phyloP scores from a whole-genome alignment of 768 basidiomycete genomes.

The Suillus placidus region DNA sequence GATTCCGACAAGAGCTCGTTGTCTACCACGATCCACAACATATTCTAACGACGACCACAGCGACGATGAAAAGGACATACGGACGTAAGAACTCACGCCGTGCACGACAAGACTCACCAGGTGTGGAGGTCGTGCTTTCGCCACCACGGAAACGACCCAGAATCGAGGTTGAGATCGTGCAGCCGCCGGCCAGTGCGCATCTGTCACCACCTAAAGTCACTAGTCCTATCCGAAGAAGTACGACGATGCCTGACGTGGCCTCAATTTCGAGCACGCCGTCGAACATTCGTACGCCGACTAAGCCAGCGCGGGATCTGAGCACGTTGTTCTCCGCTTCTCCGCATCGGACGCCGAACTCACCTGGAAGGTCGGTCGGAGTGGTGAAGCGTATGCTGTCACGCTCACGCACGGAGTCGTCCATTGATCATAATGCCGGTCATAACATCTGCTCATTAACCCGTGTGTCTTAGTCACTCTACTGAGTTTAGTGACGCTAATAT shows the following conservation, averaged over 20 bases:
- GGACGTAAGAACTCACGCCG: conserved; percentile 34
- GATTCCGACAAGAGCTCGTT: conserved; percentile 3
- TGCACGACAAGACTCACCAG: neutral
- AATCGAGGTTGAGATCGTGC: conserved; percentile 34
- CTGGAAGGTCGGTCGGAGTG: conserved; percentile 41
- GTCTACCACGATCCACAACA: conserved; percentile 4
- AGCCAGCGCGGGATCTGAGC: conserved; percentile 46
- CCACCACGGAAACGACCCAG: conserved; percentile 35
- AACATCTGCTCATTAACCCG: neutral
- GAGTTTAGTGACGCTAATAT: neutral
- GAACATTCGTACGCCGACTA: conserved; percentile 22
- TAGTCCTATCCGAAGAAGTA: conserved; percentile 6
- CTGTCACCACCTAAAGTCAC: conserved; percentile 4
- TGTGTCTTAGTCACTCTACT: neutral
- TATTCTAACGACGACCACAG: neutral
- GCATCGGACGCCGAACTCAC: conserved; percentile 32
- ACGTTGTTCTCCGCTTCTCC: conserved; percentile 46
- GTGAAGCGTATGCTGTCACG: conserved; percentile 75
- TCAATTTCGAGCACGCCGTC: neutral
- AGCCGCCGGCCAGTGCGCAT: conserved; percentile 9
- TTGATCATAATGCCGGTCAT: conserved; percentile 30
- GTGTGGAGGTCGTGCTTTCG: neutral
- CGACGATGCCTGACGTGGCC: conserved; percentile 5
- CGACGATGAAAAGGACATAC: conserved; percentile 40
- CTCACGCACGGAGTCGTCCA: conserved; percentile 62